Evolutionary conservation across 164 flowering plant species (phyloP).

Genomic region (Macadamia tetraphylla): DNA sequence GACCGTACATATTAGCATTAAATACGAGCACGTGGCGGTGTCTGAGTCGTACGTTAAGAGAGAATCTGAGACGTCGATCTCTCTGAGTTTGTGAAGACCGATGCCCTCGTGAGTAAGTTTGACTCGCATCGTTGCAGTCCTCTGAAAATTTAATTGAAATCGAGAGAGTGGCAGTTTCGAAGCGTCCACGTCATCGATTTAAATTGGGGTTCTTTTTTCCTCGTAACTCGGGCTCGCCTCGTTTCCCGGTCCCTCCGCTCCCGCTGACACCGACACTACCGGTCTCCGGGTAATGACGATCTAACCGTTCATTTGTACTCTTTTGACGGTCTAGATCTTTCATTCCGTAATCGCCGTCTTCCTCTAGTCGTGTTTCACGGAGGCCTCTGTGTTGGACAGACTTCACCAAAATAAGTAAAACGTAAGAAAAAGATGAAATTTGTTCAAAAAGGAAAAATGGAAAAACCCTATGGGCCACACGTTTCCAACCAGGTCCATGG

Average conservation of each 20-base stretch:
- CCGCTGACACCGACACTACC: constrained; percentile 45
- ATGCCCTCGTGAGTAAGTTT: background rate
- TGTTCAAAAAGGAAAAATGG: too few species aligned
- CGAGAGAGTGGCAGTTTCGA: constrained; percentile 9
- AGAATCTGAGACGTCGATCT: constrained; percentile 25
- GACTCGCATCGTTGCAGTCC: background rate
- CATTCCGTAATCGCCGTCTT: constrained; percentile 26
- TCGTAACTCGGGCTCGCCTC: constrained; percentile 25
- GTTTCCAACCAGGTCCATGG: too few species aligned
- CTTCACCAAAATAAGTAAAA: background rate
- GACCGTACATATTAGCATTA: constrained; percentile 11
- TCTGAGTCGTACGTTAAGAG: constrained; percentile 18
- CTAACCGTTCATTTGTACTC: constrained; percentile 10
- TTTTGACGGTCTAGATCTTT: constrained; percentile 20
- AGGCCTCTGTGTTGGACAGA: constrained; percentile 17
- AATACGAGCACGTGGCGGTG: constrained; percentile 26
- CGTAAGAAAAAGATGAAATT: background rate
- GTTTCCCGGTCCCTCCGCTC: constrained; percentile 34
- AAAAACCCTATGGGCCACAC: too few species aligned
- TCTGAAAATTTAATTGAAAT: background rate
- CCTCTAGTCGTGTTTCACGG: constrained; percentile 35
- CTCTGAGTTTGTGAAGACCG: background rate
- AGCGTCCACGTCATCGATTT: constrained; percentile 20
- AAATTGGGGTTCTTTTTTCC: constrained; percentile 9
- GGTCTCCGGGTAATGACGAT: constrained; percentile 12